phyloP scores from a whole-genome alignment of 2,329 filamentous ascomycete species.

The Lachnellula subtilissima region DNA sequence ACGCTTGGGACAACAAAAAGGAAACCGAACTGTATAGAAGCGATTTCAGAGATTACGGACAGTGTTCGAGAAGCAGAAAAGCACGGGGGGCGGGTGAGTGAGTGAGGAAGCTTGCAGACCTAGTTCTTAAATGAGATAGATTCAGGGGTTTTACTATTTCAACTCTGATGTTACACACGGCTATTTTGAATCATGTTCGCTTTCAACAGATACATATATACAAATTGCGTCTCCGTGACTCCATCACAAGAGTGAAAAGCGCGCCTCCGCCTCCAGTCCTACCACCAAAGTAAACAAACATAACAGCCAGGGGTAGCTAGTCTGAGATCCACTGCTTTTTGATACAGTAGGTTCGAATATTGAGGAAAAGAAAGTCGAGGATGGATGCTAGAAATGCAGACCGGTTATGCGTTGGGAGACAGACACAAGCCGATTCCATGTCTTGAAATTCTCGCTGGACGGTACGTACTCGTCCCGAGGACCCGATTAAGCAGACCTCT shows the following conservation, averaged over 20 bases:
- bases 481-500: slow-evolving; percentile 41
- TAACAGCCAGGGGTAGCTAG: slow-evolving; percentile 42
- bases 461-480: slow-evolving; percentile 32
- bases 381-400: slow-evolving; percentile 38
- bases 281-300: slow-evolving; percentile 37
- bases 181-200: slow-evolving; percentile 34
- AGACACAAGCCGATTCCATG: slow-evolving; percentile 33
- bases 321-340: slow-evolving; percentile 42
- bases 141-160: slow-evolving; percentile 37
- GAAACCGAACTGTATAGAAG: no score
- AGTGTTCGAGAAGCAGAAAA: no score
- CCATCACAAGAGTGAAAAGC: slow-evolving; percentile 36
- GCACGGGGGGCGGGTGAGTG: no score
- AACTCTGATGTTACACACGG: slow-evolving; percentile 33
- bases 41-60: no score
- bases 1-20: no score
- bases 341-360: slow-evolving; percentile 38
- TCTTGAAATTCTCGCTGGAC: slow-evolving; percentile 34
- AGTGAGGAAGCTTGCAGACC: slow-evolving; percentile 1
- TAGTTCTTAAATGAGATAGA: slow-evolving; percentile 40
- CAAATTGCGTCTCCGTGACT: slow-evolving; percentile 32
- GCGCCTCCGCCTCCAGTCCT: slow-evolving; percentile 30
- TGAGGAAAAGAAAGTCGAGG: slow-evolving; percentile 34
- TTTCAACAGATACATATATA: slow-evolving; percentile 36
- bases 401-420: slow-evolving; percentile 30